Base-by-base conservation (phyloP, 495 filamentous ascomycete species). In the Aspergillus ostianus region DNA sequence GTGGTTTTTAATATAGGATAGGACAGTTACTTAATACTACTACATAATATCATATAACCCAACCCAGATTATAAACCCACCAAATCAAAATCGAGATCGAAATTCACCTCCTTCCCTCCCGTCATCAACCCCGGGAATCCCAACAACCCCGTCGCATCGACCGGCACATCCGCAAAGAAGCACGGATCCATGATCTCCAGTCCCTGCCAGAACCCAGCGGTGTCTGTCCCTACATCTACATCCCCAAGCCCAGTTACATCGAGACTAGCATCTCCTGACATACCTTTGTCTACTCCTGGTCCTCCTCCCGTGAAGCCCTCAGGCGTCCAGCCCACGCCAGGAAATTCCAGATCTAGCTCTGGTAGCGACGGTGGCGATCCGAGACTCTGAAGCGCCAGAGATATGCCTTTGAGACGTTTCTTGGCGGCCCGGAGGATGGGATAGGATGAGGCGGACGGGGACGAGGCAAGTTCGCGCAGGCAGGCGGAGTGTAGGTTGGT, bases 361-460 rank as follows among this genome's bases (percentile, higher is more conserved):
- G 26, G 54, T 9, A 26, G 21, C 15, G 29, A 23, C 2, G 27
- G 23, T 0, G 55, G 18, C 4, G 17, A 18, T 30, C 21, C 19
- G 32, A 48, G 55, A n/a, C 13, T 27, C 46, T 57, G 46, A 4
- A 57, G 49, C 7, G 55, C 55, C 3, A 57, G 26, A 3, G 29
- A 50, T 18, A 29, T 29, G 18, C 7, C 20, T 23, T 57, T 57
- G 23, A 57, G 32, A 2, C 55, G 55, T 20, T 57, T 57, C 26
- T 50, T 57, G 15, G 49, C 18, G 13, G 55, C 26, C 7, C 26
- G 45, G 10, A 57, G n/a, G 26, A 48, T 32, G 17, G 55, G 29
- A 10, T 41, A 41, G 10, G 36, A 41, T 41, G 36, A 13, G 9
- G 36, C 36, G 8, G 13, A 41, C 1, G 10, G 1, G 29, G 29